Evolutionary conservation across 768 basidiomycete genomes (phyloP).

Genomic region (Lyophyllum shimeji): DNA sequence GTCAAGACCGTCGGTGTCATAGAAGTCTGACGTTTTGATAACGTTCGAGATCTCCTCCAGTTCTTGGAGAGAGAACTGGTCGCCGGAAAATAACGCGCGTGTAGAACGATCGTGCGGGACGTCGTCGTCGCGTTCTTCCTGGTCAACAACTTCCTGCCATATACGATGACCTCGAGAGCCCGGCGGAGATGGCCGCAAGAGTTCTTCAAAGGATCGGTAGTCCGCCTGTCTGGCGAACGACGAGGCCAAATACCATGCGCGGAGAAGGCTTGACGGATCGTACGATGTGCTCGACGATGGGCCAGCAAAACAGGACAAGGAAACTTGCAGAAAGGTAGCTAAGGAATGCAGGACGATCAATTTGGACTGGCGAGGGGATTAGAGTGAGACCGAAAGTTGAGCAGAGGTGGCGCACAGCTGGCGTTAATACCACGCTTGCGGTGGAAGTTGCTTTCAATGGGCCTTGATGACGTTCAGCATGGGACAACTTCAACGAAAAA

Average conservation of each 20-base stretch:
- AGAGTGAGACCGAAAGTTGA: neutral
- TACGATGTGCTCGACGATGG: slow-evolving; percentile 2
- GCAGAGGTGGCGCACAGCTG: slow-evolving; percentile 46
- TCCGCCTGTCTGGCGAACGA: slow-evolving; percentile 55
- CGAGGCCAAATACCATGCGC: slow-evolving; percentile 65
- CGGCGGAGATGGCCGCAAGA: slow-evolving; percentile 32
- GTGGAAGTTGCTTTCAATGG: slow-evolving; percentile 54
- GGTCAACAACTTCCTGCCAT: slow-evolving; percentile 37
- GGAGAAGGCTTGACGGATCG: slow-evolving; percentile 20
- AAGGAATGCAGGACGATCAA: slow-evolving; percentile 74
- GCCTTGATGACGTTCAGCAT: slow-evolving; percentile 23
- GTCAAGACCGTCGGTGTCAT: slow-evolving; percentile 1
- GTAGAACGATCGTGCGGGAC: slow-evolving; percentile 26
- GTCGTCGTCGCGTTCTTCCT: slow-evolving; percentile 34
- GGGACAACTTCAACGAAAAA: neutral
- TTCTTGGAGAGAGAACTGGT: slow-evolving; percentile 5
- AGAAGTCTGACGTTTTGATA: slow-evolving; percentile 3
- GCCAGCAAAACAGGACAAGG: slow-evolving; percentile 30
- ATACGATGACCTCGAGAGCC: slow-evolving; percentile 8
- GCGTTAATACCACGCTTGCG: slow-evolving; percentile 63
- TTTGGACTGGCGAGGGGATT: slow-evolving; percentile 57
- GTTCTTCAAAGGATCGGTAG: slow-evolving; percentile 52
- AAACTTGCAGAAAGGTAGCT: slow-evolving; percentile 59
- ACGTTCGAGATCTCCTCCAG: slow-evolving; percentile 9
- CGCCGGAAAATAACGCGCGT: neutral